Evolutionary conservation across 2,329 filamentous ascomycete genomes (phyloP), one percentile per base, ranked within the genome.

Genomic region (Arthrobotrys megalospora): DNA sequence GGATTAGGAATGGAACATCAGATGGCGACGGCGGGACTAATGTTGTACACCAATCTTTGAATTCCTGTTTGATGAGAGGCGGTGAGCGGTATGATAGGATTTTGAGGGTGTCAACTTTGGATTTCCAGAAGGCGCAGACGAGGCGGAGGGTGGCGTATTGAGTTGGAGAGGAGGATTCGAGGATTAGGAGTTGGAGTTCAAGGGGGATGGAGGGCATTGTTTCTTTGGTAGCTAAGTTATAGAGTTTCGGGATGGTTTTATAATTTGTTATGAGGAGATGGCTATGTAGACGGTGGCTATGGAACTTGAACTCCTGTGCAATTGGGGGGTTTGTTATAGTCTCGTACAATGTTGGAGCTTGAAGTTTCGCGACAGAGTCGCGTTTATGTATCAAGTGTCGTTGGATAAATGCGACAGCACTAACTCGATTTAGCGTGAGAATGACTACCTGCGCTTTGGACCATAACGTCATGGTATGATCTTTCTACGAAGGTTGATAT

Each of bases 91-190:
- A 60, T 36, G n/a, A 12, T 19, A 4, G 1, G 55, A 21, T 5
- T 60, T 43, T 60, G 10, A 60, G 55, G 19, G 34, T 28, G 19
- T 43, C 55, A 36, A 60, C n/a, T 60, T 60, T 60, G 19, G 55
- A 60, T 43, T 60, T 60, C 36, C 19, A 60, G 24, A 60, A 28
- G 16, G 16, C 14, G 36, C 10, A 60, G 55, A 60, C 36, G 55
- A 43, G 36, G 55, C 55, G 55, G 19, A 60, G 55, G 34, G 55
- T 60, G 38, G 36, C 34, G 36, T 60, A 16, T 43, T 43, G 11
- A 36, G 34, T 6, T 24, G 34, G 55, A 28, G 34, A 28, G 19
- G 34, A 3, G 34, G 55, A 60, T 60, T 60, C 55, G 55, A 60
- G 55, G 36, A 60, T 60, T 43, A 41, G 7, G 19, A 43, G 55